These are phyloP conservation scores for Cercospora beticola DNA, from an alignment of 2,329 filamentous ascomycete species.

Conservation along the genomic window DNA sequence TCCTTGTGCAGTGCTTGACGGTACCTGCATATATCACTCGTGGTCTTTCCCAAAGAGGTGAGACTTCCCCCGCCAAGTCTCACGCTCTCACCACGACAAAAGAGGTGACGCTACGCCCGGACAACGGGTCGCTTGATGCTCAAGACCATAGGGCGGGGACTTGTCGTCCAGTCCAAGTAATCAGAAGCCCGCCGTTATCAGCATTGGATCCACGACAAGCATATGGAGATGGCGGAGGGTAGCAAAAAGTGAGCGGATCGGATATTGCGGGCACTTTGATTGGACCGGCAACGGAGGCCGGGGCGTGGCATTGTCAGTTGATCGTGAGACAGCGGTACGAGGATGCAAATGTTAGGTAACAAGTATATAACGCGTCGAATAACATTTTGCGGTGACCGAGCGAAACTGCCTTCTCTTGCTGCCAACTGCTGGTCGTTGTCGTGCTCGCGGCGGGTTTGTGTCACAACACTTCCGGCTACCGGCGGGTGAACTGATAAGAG, in stretches of 20 bases:
- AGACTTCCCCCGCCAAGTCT: constrained; percentile 4
- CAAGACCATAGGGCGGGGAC: not conserved
- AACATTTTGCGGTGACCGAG: constrained; percentile 2
- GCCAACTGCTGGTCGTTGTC: not conserved
- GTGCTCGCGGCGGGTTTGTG: not conserved
- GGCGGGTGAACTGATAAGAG: constrained; percentile 17
- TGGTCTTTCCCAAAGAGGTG: constrained; percentile 10
- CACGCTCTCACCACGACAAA: constrained; percentile 7
- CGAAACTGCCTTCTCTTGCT: not conserved
- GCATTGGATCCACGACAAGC: not conserved
- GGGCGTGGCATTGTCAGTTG: not conserved
- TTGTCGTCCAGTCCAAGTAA: constrained; percentile 13
- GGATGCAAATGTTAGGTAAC: constrained; percentile 12
- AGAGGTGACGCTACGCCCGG: constrained; percentile 10
- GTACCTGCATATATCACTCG: constrained; percentile 14
- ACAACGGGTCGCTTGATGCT: not conserved
- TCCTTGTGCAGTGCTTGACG: not conserved
- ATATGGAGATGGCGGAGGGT: not conserved
- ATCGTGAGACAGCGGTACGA: not conserved
- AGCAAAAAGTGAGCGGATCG: not conserved
- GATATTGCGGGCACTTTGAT: constrained; percentile 4
- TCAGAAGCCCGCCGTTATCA: constrained; percentile 3
- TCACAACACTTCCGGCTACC: constrained; percentile 2
- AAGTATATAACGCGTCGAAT: constrained; percentile 10
- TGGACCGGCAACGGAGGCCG: not conserved